Conservation (phyloP, 768 basidiomycete genomes). For the Termitomyces sp. region DNA sequence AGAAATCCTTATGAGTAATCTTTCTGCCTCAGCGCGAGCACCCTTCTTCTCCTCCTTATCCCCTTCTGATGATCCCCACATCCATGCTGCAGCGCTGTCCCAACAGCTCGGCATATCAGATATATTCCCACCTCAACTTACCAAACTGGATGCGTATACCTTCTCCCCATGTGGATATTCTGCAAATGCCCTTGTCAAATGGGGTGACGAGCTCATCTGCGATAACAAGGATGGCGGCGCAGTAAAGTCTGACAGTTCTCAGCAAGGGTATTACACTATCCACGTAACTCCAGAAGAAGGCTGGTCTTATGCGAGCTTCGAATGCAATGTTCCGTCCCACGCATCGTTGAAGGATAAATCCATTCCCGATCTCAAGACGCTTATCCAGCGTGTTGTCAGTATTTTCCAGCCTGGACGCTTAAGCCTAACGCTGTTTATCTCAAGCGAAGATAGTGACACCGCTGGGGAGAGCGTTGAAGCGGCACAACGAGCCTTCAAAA, state of each 20-base stretch:
- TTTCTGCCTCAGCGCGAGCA: slow-evolving; percentile 66
- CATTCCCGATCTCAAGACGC: slow-evolving; percentile 70
- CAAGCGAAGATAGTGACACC: slow-evolving; percentile 48
- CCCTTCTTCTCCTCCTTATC: slow-evolving; percentile 59
- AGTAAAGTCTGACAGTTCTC: slow-evolving; percentile 18
- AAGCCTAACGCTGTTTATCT: slow-evolving; percentile 87
- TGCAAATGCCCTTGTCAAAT: slow-evolving; percentile 82
- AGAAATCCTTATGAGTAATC: slow-evolving; percentile 96
- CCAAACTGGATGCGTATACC: slow-evolving; percentile 86
- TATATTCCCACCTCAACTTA: slow-evolving; percentile 75
- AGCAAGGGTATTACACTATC: slow-evolving; percentile 96
- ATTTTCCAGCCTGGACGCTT: slow-evolving; percentile 91
- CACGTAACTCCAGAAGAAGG: slow-evolving; percentile 98
- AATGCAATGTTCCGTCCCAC: slow-evolving; percentile 85
- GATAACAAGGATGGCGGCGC: background rate
- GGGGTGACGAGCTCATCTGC: slow-evolving; percentile 31
- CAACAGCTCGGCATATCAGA: slow-evolving; percentile 69
- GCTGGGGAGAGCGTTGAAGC: slow-evolving; percentile 58
- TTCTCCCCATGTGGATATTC: slow-evolving; percentile 97
- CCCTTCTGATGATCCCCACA: slow-evolving; percentile 25
- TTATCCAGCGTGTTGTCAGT: slow-evolving; percentile 82
- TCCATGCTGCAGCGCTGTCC: slow-evolving; percentile 59
- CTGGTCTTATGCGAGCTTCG: slow-evolving; percentile 98
- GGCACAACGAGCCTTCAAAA: slow-evolving; percentile 68
- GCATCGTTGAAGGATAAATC: slow-evolving; percentile 15